A percentile compares a stretch with the other conserved stretches of the same genome.
phyloP scores from a whole-genome alignment of 2,329 filamentous ascomycete genomes.

The Dothideomycetidae sp. region DNA sequence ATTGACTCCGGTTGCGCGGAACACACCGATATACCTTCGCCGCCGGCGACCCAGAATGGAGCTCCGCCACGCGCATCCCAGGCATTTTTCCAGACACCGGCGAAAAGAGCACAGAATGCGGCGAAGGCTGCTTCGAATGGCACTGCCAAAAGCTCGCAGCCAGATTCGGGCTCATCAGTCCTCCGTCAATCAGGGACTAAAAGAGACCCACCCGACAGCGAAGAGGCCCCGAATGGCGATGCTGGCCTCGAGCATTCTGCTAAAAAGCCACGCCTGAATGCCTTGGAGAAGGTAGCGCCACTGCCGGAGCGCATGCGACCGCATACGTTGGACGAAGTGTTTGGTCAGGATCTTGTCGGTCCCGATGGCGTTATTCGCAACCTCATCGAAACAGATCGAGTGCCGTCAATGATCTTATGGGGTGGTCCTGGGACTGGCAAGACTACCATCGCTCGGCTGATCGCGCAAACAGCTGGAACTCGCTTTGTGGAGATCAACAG shows the following conservation, averaged over 20 bases:
- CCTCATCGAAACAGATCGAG: conserved; percentile 69
- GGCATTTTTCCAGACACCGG: conserved; percentile 42
- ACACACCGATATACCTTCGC: conserved; percentile 44
- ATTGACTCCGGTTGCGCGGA: conserved; percentile 69
- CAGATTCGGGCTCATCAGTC: not conserved
- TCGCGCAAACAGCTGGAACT: conserved; percentile 66
- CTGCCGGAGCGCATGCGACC: conserved; percentile 92
- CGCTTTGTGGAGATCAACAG: conserved; percentile 95
- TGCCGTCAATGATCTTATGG: conserved; percentile 95
- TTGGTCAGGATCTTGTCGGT: conserved; percentile 82
- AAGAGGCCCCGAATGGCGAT: not conserved
- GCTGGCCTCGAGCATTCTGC: conserved; percentile 13
- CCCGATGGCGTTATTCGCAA: conserved; percentile 68
- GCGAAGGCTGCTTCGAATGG: conserved; percentile 1
- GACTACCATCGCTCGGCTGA: conserved; percentile 82
- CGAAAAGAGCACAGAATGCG: conserved; percentile 1
- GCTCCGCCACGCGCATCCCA: conserved; percentile 26
- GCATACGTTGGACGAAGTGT: conserved; percentile 67
- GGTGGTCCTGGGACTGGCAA: conserved; percentile 69
- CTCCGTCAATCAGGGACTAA: not conserved
- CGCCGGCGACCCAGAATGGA: conserved; percentile 26
- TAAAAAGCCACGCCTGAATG: conserved; percentile 54
- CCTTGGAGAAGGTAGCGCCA: conserved; percentile 57
- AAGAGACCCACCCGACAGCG: conserved; percentile 1
- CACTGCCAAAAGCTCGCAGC: not conserved